These are phyloP conservation scores for Fusarium incarnatum DNA, from an alignment of 2,329 filamentous ascomycete genomes.

Conservation along the genomic window DNA sequence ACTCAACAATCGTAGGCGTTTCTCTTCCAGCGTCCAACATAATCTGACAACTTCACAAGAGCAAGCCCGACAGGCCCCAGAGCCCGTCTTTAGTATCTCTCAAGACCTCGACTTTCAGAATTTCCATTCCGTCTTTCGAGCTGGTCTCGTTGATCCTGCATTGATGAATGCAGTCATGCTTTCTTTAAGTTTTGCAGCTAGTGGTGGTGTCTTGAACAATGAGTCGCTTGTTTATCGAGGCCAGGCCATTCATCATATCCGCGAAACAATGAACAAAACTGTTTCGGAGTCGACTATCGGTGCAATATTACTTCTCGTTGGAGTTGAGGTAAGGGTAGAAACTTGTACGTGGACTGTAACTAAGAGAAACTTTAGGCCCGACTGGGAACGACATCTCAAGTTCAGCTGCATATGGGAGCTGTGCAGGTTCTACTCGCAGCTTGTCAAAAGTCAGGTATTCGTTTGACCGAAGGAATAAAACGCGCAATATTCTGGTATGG, in stretches of 20 bases:
- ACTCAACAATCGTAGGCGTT: constrained; percentile 20
- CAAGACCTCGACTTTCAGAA: constrained; percentile 54
- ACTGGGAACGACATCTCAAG: constrained; percentile 51
- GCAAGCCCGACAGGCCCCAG: constrained; percentile 42
- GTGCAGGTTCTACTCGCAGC: constrained; percentile 51
- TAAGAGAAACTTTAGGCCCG: constrained; percentile 51
- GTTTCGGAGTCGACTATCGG: constrained; percentile 54
- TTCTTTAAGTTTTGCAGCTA: constrained; percentile 51
- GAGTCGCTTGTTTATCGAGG: constrained; percentile 54
- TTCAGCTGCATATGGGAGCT: constrained; percentile 57
- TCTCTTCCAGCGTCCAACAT: accelerated
- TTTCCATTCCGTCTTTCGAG: constrained; percentile 52
- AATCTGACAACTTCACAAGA: constrained; percentile 20
- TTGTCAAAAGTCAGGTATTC: constrained; percentile 45
- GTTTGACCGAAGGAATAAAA: constrained; percentile 55
- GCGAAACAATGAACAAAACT: constrained; percentile 50
- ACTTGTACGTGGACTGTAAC: accelerated
- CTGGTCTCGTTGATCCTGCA: constrained; percentile 50
- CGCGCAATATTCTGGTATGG: constrained; percentile 59
- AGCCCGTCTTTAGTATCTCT: constrained; percentile 54
- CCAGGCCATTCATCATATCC: constrained; percentile 49
- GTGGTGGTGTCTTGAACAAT: constrained; percentile 40
- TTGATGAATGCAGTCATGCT: constrained; percentile 56
- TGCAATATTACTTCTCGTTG: constrained; percentile 56
- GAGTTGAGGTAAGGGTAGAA: constrained; percentile 53